Evolutionary conservation across 805 yeast species (phyloP).

Genomic region (Saccharomycopsis sp.): DNA sequence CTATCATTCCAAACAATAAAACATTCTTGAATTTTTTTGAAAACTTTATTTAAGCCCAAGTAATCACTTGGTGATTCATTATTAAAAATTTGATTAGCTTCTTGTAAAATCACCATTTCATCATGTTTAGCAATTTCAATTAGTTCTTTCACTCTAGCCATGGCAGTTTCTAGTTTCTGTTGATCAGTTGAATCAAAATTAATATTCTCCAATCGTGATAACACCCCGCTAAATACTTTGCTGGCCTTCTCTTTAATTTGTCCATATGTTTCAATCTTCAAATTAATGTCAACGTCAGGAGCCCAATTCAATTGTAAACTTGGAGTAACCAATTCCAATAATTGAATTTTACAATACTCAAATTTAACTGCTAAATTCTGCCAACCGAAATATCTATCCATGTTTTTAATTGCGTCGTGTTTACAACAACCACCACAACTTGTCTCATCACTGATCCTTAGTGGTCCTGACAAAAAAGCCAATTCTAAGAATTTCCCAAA

Average conservation of each 20-base stretch:
- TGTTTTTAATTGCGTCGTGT: slow-evolving; percentile 78
- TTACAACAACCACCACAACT: slow-evolving; percentile 38
- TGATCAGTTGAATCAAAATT: slow-evolving; percentile 59
- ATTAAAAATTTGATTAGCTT: slow-evolving; percentile 47
- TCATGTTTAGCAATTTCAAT: slow-evolving; percentile 48
- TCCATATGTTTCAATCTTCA: slow-evolving; percentile 58
- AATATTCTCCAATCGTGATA: slow-evolving; percentile 65
- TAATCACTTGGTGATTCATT: slow-evolving; percentile 56
- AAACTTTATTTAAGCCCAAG: slow-evolving; percentile 58
- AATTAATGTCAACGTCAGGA: slow-evolving; percentile 57
- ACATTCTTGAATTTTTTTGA: slow-evolving; percentile 67
- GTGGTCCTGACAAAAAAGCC: slow-evolving; percentile 61
- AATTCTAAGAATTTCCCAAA: slow-evolving; percentile 90
- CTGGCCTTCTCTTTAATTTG: slow-evolving; percentile 46
- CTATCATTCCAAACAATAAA: slow-evolving; percentile 86
- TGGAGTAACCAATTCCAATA: slow-evolving; percentile 77
- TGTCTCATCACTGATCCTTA: slow-evolving; percentile 48
- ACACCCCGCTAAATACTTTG: slow-evolving; percentile 65
- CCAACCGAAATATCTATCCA: slow-evolving; percentile 76
- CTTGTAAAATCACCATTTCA: slow-evolving; percentile 35
- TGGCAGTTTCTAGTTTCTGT: slow-evolving; percentile 67
- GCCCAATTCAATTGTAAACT: slow-evolving; percentile 62
- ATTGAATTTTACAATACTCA: slow-evolving; percentile 68
- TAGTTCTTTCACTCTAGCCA: slow-evolving; percentile 48
- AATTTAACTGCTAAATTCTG: slow-evolving; percentile 72